Percentiles rank a stretch among this genome's conserved stretches.
phyloP scores from a whole-genome alignment of 2,329 filamentous ascomycete species.

The Pleoardoris graminearum region DNA sequence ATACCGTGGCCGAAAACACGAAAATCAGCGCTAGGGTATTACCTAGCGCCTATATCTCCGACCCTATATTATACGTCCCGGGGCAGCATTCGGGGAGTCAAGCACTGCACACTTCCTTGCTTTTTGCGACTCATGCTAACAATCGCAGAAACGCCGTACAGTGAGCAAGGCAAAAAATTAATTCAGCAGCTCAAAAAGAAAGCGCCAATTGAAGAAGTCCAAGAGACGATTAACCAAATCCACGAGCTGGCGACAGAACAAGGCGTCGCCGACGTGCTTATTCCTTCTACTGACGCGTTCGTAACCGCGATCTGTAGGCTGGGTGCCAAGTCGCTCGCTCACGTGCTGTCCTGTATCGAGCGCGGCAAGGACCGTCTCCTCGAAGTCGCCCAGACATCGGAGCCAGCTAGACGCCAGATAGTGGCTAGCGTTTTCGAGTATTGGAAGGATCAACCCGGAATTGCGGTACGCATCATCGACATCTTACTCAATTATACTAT shows the following conservation, averaged over 20 bases:
- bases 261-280: conserved; percentile 71
- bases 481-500: conserved; percentile 98
- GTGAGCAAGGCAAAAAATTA: conserved; percentile 81
- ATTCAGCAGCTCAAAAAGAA: conserved; percentile 80
- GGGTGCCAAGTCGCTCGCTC: conserved; percentile 92
- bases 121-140: neutral
- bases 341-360: conserved; percentile 94
- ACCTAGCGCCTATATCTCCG: too few relatives aligned
- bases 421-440: conserved; percentile 88
- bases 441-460: conserved; percentile 89
- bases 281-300: conserved; percentile 90
- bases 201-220: conserved; percentile 82
- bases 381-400: conserved; percentile 73
- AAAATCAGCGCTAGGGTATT: too few relatives aligned
- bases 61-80: too few relatives aligned
- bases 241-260: conserved; percentile 74
- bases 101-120: too few relatives aligned
- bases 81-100: too few relatives aligned
- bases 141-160: conserved; percentile 71
- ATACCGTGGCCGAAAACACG: too few relatives aligned
- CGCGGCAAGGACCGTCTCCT: conserved; percentile 88
- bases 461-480: conserved; percentile 90
- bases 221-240: conserved; percentile 76
- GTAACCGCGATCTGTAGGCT: conserved; percentile 92
- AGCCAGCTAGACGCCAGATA: conserved; percentile 81